These are phyloP conservation scores for Pleurozium schreberi DNA, from an alignment of 225 moss, liverwort and hornwort genomes.

Conservation along the genomic window DNA sequence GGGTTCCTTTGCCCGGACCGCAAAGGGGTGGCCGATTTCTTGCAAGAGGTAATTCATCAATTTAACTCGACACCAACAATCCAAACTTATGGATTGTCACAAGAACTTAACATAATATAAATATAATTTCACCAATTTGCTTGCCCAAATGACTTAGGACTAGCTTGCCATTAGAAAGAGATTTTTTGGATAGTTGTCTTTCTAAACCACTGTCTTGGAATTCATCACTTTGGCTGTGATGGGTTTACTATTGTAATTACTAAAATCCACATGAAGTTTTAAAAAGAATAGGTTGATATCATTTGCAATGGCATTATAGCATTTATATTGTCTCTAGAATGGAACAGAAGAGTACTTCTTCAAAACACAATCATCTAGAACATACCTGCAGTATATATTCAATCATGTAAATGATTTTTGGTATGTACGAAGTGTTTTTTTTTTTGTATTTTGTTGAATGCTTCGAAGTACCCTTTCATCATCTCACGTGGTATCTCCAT, in stretches of 20 bases:
- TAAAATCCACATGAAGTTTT: not conserved
- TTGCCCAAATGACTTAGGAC: not conserved
- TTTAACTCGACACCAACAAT: not conserved
- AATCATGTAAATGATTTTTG: not conserved
- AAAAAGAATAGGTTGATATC: too few species aligned
- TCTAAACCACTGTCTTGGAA: not conserved
- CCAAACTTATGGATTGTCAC: not conserved
- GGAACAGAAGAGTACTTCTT: not conserved
- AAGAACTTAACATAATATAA: not conserved
- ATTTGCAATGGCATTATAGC: not conserved
- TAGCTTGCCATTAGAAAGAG: not conserved
- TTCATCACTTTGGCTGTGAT: not conserved
- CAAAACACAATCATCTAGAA: too few species aligned
- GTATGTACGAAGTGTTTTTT: not conserved
- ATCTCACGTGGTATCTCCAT: not conserved
- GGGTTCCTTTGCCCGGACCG: constrained; percentile 81
- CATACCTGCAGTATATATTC: not conserved
- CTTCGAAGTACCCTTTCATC: not conserved
- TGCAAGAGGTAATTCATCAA: constrained; percentile 52
- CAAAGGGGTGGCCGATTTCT: constrained; percentile 81
- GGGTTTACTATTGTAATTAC: not conserved
- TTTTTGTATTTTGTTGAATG: not conserved
- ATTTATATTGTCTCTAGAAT: not conserved
- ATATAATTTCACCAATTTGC: not conserved
- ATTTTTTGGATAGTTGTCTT: not conserved